These are phyloP conservation scores for Rubia peregrina DNA, from an alignment of 305 asterid genomes.

Conservation along the genomic window DNA sequence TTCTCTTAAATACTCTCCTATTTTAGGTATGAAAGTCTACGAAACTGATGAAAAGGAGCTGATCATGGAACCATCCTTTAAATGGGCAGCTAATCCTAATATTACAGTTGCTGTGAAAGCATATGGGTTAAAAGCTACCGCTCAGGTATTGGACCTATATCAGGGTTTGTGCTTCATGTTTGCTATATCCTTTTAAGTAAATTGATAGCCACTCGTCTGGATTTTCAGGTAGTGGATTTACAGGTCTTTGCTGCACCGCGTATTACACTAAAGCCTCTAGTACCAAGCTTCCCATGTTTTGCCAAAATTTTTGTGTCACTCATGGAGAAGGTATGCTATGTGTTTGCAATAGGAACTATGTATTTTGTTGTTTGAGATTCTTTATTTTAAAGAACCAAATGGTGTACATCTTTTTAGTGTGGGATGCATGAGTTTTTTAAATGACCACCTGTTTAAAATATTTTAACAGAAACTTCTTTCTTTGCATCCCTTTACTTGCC, in stretches of 20 bases:
- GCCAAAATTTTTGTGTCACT: conserved; percentile 73
- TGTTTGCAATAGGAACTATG: background rate
- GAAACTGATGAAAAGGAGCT: conserved; percentile 72
- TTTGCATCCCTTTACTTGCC: conserved; percentile 16
- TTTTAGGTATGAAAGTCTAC: conserved; percentile 59
- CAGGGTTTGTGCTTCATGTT: background rate
- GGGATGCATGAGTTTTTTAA: background rate
- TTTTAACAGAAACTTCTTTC: background rate
- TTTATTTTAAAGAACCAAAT: background rate
- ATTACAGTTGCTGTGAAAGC: conserved; percentile 68
- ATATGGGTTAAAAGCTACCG: conserved; percentile 81
- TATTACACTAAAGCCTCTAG: conserved; percentile 92
- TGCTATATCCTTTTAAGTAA: background rate
- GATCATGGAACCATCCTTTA: conserved; percentile 93
- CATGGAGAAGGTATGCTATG: conserved; percentile 76
- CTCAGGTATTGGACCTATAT: conserved; percentile 54
- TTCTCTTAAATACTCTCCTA: background rate
- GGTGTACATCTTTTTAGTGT: background rate
- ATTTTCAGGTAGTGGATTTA: conserved; percentile 76
- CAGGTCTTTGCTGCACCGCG: conserved; percentile 96
- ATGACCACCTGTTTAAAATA: background rate
- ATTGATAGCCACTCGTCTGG: conserved; percentile 12
- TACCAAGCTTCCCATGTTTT: conserved; percentile 99
- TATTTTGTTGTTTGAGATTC: background rate
- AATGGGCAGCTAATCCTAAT: conserved; percentile 99